A percentile compares a stretch with the other conserved stretches of the same genome.
phyloP scores from a whole-genome alignment of 768 basidiomycete species.

The Phlegmacium glaucopus region DNA sequence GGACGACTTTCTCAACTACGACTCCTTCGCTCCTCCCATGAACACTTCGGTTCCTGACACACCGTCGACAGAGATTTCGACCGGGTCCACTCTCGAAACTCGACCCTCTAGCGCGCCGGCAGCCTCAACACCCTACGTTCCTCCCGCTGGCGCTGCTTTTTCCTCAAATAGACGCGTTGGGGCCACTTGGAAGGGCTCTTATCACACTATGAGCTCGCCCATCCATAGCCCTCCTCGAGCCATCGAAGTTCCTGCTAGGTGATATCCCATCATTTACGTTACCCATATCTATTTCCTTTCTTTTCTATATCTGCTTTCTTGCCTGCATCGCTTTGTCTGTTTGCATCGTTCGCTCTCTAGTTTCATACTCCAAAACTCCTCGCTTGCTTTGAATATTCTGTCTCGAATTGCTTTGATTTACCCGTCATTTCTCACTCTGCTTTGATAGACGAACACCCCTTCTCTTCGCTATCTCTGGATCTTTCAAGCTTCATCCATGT shows the following conservation, averaged over 20 bases:
- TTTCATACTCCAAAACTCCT: constrained; percentile 52
- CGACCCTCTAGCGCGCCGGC: not conserved
- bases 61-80: not conserved
- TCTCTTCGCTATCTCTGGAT: not conserved
- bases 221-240: not conserved
- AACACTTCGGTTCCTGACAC: not conserved
- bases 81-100: not conserved
- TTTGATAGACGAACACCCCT: not conserved
- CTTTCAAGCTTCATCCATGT: not conserved
- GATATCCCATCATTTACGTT: constrained; percentile 30
- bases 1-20: constrained; percentile 12
- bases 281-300: constrained; percentile 53
- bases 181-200: constrained; percentile 40
- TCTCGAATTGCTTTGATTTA: not conserved
- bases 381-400: constrained; percentile 29
- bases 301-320: constrained; percentile 1
- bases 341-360: constrained; percentile 39
- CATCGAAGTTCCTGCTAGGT: not conserved
- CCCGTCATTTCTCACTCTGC: not conserved
- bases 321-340: constrained; percentile 1
- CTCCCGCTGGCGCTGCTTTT: constrained; percentile 51
- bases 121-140: constrained; percentile 34
- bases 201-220: constrained; percentile 17
- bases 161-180: constrained; percentile 52
- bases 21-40: constrained; percentile 2